Conservation (phyloP, 176 grass and related monocot genomes). For the Lolium rigidum region DNA sequence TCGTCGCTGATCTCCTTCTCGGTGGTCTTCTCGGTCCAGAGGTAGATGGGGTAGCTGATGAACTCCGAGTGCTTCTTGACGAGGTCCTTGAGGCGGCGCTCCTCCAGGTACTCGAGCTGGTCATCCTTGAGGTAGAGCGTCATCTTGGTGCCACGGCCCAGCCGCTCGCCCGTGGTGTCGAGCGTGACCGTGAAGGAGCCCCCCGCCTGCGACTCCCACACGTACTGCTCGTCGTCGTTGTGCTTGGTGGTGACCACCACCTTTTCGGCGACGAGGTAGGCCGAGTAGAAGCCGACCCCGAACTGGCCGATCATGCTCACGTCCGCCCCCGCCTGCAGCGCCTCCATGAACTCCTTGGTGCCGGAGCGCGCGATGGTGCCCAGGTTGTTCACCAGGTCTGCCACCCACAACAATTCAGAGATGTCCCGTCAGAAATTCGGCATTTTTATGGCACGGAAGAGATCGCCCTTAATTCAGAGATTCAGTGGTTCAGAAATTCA, state of each 20-base stretch:
- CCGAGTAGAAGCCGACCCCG: conserved; percentile 67
- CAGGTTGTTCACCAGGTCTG: conserved; percentile 68
- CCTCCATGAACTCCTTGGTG: conserved; percentile 79
- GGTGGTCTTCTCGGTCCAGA: conserved; percentile 71
- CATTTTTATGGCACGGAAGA: no score
- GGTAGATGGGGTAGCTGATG: conserved; percentile 76
- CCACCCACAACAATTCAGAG: neutral
- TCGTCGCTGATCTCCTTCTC: conserved; percentile 74
- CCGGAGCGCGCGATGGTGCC: conserved; percentile 65
- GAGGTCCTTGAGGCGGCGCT: conserved; percentile 65
- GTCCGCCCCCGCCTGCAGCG: conserved; percentile 56
- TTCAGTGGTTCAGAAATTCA: no score
- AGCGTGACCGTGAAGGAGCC: conserved; percentile 67
- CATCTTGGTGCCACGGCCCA: conserved; percentile 71
- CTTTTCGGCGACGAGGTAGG: conserved; percentile 71
- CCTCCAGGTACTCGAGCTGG: conserved; percentile 68
- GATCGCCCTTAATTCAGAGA: neutral
- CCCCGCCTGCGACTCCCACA: conserved; percentile 69
- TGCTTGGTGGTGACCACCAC: conserved; percentile 77
- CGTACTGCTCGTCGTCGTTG: conserved; percentile 81
- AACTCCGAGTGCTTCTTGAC: conserved; percentile 77
- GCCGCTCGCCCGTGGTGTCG: conserved; percentile 50
- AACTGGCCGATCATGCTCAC: conserved; percentile 77
- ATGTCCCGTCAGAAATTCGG: neutral
- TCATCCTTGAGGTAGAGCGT: conserved; percentile 72